Evolutionary conservation across 1,139 yeast species (phyloP).

Genomic region (Yamadazyma diddensiae): DNA sequence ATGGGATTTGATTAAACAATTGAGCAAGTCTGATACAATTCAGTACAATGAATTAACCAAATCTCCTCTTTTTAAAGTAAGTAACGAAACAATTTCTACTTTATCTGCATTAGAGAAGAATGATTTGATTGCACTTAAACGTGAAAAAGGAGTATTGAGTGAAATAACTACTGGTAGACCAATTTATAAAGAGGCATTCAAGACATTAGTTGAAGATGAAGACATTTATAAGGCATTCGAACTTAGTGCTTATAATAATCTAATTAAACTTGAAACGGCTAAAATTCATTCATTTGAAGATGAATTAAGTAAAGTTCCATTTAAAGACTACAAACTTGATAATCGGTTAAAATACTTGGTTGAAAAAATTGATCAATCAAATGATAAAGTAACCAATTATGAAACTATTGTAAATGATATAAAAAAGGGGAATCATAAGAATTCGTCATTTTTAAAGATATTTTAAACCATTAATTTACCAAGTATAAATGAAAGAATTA

Average conservation of each 20-base stretch:
- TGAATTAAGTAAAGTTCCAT: constrained; percentile 56
- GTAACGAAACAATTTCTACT: constrained; percentile 46
- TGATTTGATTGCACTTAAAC: constrained; percentile 65
- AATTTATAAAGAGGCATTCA: constrained; percentile 76
- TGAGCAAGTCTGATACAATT: constrained; percentile 49
- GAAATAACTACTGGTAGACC: constrained; percentile 81
- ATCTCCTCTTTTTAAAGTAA: constrained; percentile 61
- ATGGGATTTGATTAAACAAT: constrained; percentile 73
- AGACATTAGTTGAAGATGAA: constrained; percentile 55
- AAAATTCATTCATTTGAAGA: constrained; percentile 66
- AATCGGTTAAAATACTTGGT: constrained; percentile 65
- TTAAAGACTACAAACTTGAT: constrained; percentile 47
- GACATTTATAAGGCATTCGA: constrained; percentile 63
- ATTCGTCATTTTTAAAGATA: constrained; percentile 12
- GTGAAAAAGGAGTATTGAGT: constrained; percentile 72
- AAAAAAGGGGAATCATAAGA: constrained; percentile 8
- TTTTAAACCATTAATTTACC: constrained; percentile 16
- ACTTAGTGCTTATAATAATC: constrained; percentile 51
- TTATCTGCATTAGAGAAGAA: constrained; percentile 72
- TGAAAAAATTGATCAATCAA: constrained; percentile 59
- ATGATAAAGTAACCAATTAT: constrained; percentile 43
- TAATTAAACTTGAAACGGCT: constrained; percentile 58
- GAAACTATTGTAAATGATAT: constrained; percentile 28
- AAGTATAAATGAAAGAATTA: constrained; percentile 17
- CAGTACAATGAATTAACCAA: constrained; percentile 52